A percentile compares a stretch with the other conserved stretches of the same genome.
These are phyloP conservation scores for Tetrapisispora nanseiensis DNA, from an alignment of 805 yeast species.

Conservation along the genomic window DNA sequence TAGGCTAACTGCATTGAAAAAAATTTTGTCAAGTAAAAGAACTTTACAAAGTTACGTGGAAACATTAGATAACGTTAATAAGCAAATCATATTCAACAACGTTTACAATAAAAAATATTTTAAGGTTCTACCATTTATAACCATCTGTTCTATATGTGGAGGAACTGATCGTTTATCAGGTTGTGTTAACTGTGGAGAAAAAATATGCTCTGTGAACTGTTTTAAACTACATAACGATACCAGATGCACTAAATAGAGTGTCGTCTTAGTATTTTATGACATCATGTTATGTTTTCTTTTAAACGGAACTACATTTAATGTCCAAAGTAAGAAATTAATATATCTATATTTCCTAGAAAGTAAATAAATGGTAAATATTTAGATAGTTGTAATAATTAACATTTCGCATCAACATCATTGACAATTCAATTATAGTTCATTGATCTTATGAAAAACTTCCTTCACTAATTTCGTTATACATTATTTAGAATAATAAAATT, in stretches of 20 bases:
- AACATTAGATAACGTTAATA: slow-evolving; percentile 23
- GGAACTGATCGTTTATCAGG: slow-evolving; percentile 26
- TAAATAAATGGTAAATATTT: too few relatives aligned
- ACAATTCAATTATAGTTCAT: not conserved
- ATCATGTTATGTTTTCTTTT: too few relatives aligned
- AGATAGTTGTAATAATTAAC: too few relatives aligned
- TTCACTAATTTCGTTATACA: not conserved
- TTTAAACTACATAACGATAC: slow-evolving; percentile 28
- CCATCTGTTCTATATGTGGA: slow-evolving; percentile 29
- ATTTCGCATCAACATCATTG: not conserved
- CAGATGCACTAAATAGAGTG: slow-evolving; percentile 17
- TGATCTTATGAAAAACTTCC: too few relatives aligned
- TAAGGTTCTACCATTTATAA: slow-evolving; percentile 27
- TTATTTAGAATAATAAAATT: not conserved
- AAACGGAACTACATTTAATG: too few relatives aligned
- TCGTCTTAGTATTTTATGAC: not conserved
- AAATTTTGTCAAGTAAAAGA: slow-evolving; percentile 23
- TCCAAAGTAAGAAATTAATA: too few relatives aligned
- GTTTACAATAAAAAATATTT: slow-evolving; percentile 27
- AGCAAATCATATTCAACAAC: slow-evolving; percentile 23
- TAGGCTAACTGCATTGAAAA: slow-evolving; percentile 24
- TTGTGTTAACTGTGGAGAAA: slow-evolving; percentile 26
- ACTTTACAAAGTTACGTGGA: slow-evolving; percentile 26
- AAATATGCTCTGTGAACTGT: slow-evolving; percentile 27
- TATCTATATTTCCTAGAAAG: too few relatives aligned